phyloP scores from a whole-genome alignment of 768 basidiomycete genomes.

The Boletus pseudopeckii region DNA sequence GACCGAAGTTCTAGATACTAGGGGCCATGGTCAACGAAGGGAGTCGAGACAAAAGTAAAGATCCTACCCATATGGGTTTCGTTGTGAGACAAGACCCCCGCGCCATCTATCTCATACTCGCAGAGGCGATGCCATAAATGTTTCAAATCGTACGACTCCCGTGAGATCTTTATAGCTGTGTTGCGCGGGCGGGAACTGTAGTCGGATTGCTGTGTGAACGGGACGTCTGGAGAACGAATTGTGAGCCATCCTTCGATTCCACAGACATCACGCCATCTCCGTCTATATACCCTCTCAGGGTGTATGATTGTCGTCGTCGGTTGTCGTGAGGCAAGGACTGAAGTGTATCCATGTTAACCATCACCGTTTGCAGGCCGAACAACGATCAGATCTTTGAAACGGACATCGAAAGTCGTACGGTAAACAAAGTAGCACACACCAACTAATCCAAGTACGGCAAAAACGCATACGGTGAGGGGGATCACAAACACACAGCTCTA shows the following conservation, averaged over 20 bases:
- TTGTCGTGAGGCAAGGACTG: constrained; percentile 3
- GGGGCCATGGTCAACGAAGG: neutral
- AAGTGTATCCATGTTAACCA: constrained; percentile 7
- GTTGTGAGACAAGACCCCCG: neutral
- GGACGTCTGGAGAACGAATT: neutral
- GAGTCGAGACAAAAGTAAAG: neutral
- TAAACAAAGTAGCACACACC: neutral
- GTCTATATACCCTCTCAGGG: neutral
- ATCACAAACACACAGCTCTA: neutral
- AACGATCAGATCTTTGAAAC: neutral
- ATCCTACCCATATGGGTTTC: neutral
- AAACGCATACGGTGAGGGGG: neutral
- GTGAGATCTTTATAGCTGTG: neutral
- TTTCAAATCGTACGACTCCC: neutral
- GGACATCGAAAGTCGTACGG: neutral
- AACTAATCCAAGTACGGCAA: neutral
- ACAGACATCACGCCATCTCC: neutral
- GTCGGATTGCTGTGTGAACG: constrained; percentile 3
- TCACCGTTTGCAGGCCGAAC: neutral
- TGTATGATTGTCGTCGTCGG: neutral
- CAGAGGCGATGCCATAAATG: neutral
- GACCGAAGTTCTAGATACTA: neutral
- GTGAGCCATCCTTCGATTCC: neutral
- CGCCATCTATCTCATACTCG: too few species aligned
- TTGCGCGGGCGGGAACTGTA: neutral